phyloP scores from a whole-genome alignment of 345 rosid genomes.

The Nasturtium officinale region DNA sequence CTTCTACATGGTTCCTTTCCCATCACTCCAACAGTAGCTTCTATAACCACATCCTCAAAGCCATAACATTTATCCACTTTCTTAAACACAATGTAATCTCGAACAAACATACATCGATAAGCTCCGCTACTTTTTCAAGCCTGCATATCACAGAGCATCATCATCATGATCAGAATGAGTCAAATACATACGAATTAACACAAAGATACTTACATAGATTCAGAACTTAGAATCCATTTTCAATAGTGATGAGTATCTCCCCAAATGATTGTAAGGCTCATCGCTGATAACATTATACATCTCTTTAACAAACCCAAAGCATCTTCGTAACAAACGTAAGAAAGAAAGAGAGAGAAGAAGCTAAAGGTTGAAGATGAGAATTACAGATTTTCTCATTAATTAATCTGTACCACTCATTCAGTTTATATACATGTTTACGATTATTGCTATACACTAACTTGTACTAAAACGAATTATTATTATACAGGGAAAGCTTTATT shows the following conservation, averaged over 20 bases:
- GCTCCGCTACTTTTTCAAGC: constrained; percentile 9
- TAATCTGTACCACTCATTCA: too few relatives aligned
- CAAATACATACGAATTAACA: not conserved
- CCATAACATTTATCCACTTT: not conserved
- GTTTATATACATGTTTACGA: too few relatives aligned
- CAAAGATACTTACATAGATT: constrained; percentile 14
- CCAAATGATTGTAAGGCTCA: constrained; percentile 10
- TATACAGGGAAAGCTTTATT: too few relatives aligned
- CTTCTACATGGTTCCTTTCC: constrained; percentile 5
- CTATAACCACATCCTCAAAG: constrained; percentile 4
- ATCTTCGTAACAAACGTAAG: too few relatives aligned
- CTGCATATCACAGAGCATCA: not conserved
- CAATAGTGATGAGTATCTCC: not conserved
- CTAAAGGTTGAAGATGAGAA: too few relatives aligned
- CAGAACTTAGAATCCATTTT: constrained; percentile 14
- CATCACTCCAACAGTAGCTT: constrained; percentile 34
- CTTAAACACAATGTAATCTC: constrained; percentile 34
- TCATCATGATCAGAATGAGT: not conserved
- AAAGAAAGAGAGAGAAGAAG: too few relatives aligned
- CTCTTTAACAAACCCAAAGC: too few relatives aligned
- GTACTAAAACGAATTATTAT: too few relatives aligned
- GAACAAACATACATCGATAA: constrained; percentile 17
- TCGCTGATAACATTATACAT: constrained; percentile 34
- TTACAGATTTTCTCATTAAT: too few relatives aligned
- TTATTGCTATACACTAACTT: too few relatives aligned